These are phyloP conservation scores for Geotrichum ghanense DNA, from an alignment of 805 yeast genomes.

Conservation along the genomic window DNA sequence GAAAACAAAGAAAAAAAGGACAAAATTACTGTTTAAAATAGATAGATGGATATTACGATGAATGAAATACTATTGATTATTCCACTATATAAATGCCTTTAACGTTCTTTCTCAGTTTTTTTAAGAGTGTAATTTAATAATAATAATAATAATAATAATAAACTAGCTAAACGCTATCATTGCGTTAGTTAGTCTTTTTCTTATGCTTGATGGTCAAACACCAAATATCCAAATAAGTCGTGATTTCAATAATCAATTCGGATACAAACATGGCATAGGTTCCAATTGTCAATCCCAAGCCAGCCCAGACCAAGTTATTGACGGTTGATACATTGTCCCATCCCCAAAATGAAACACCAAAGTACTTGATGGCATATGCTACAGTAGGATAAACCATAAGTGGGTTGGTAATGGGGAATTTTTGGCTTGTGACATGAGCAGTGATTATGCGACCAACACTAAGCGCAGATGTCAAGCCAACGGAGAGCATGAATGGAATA, in stretches of 20 bases:
- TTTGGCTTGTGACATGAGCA: constrained; percentile 72
- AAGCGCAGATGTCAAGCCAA: constrained; percentile 70
- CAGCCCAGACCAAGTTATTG: constrained; percentile 48
- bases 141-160: too few species aligned
- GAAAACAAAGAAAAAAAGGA: too few species aligned
- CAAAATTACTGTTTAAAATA: too few species aligned
- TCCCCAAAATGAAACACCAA: constrained; percentile 11
- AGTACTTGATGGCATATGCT: constrained; percentile 20
- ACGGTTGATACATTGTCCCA: constrained; percentile 33
- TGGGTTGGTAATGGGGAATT: constrained; percentile 57
- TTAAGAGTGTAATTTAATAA: too few species aligned
- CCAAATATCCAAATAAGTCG: constrained; percentile 69
- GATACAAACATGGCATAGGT: constrained; percentile 62
- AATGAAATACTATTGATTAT: too few species aligned
- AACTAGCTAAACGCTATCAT: too few species aligned
- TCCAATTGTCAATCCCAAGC: constrained; percentile 62
- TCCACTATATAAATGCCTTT: too few species aligned
- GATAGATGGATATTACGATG: too few species aligned
- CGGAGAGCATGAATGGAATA: constrained; percentile 51
- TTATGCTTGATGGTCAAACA: constrained; percentile 63
- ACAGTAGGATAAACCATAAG: constrained; percentile 47
- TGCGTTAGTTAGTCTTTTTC: constrained; percentile 4
- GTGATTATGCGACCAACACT: constrained; percentile 84
- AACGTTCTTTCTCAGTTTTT: too few species aligned
- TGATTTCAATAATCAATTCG: constrained; percentile 72